These are phyloP conservation scores for Rhodamnia rubescens DNA, from an alignment of 345 rosid species.

Conservation along the genomic window DNA sequence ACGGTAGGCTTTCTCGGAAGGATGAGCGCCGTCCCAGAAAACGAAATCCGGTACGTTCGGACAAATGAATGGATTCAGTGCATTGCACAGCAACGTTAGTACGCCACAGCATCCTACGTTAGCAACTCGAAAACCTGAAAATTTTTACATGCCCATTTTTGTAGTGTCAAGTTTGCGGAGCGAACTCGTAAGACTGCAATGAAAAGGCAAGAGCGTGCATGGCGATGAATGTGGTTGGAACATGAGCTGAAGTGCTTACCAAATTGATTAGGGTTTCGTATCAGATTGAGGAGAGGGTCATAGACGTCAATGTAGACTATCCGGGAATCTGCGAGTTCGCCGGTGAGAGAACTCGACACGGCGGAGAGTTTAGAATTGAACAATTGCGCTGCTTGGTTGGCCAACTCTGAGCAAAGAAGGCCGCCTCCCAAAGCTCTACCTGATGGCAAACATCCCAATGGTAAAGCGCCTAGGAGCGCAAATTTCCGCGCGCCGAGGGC, in stretches of 20 bases:
- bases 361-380: conserved; percentile 33
- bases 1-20: conserved; percentile 12
- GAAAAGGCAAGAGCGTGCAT: not conserved
- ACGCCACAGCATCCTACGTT: conserved; percentile 13
- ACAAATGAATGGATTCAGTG: conserved; percentile 1
- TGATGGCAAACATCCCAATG: conserved; percentile 45
- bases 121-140: conserved; percentile 8
- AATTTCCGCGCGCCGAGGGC: conserved; percentile 33
- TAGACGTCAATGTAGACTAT: conserved; percentile 42
- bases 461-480: conserved; percentile 29
- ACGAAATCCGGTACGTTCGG: not conserved
- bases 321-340: conserved; percentile 10
- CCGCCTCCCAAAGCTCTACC: conserved; percentile 28
- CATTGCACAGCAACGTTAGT: conserved; percentile 3
- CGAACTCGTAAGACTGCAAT: not conserved
- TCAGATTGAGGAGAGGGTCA: conserved; percentile 35
- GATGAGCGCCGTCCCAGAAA: conserved; percentile 22
- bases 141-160: not conserved
- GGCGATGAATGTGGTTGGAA: not conserved
- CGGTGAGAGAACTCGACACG: conserved; percentile 13
- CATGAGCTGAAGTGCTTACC: conserved; percentile 21
- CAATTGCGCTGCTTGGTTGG: conserved; percentile 20
- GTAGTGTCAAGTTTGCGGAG: not conserved
- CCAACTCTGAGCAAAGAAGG: conserved; percentile 15
- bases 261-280: conserved; percentile 27